A percentile compares a stretch with the other conserved stretches of the same genome.
phyloP scores from a whole-genome alignment of 108 stramenopile genomes.

The Nitzschia putrida region DNA sequence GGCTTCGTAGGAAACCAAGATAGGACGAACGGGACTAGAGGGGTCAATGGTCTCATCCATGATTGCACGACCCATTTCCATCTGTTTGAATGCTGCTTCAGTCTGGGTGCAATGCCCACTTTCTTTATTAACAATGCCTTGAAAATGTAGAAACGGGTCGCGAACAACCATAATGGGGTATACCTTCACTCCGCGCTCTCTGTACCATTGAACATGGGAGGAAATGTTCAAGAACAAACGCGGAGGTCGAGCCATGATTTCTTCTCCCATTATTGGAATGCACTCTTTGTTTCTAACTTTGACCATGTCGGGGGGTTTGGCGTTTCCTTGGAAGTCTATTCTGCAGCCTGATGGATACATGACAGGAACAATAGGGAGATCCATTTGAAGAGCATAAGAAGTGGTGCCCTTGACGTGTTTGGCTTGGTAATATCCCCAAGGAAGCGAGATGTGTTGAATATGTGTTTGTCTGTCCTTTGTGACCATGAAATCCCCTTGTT shows the following conservation, averaged over 20 bases:
- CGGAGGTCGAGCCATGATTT: background rate
- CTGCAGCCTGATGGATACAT: background rate
- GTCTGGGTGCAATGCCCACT: background rate
- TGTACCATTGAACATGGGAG: background rate
- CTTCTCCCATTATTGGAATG: background rate
- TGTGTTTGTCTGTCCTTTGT: background rate
- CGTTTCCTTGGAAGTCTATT: background rate
- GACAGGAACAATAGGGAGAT: background rate
- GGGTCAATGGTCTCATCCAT: background rate
- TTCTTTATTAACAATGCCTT: background rate
- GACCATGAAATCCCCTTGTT: background rate
- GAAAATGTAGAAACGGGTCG: background rate
- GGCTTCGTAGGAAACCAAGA: slow-evolving; percentile 16
- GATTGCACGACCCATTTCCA: background rate
- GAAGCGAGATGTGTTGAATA: slow-evolving; percentile 1
- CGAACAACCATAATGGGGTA: background rate
- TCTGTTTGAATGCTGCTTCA: background rate
- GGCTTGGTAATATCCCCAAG: background rate
- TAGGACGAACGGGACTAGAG: background rate
- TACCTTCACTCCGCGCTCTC: background rate
- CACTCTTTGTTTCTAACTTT: background rate
- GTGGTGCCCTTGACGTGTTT: background rate
- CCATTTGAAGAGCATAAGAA: background rate
- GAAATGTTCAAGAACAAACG: slow-evolving; percentile 3
- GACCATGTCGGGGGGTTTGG: background rate